Evolutionary conservation across 805 yeast genomes (phyloP), one percentile per base, ranked within the genome.

Genomic region (Candida ovalis): DNA sequence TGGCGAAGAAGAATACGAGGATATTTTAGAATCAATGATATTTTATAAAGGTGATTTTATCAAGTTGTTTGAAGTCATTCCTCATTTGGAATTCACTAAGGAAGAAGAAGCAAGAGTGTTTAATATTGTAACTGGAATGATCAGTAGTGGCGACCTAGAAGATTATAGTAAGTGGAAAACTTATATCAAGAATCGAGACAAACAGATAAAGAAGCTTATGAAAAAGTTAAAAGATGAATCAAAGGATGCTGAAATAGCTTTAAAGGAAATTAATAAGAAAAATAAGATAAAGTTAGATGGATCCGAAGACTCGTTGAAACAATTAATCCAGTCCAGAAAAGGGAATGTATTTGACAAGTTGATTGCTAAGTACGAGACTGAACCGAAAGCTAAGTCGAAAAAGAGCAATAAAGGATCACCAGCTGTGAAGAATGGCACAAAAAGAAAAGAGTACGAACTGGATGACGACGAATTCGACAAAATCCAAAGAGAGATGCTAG

Each of bases 51-150:
- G 96, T 4, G 88, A 87, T 57, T 78, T 89, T 57, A 70, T 83
- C 41, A 71, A 72, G 44, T 68, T 89, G 5, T 86, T 89, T 60
- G 96, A 88, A 61, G 72, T 74, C 30, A 83, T 90, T 3, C 86
- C 94, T 9, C 96, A 90, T 65, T 73, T 86, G 45, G 90, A 85
- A 52, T 74, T 84, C 40, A 68, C 68, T 35, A 75, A 72, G 33
- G 70, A 62, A 0, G 89, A 84, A 56, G 95, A 87, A 57, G 66
- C 65, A 28, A 73, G 96, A 35, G 73, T 86, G 40, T 78, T 75
- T 47, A 63, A 62, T 2, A 72, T 82, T 1, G 76, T 88, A 25
- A 68, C 73, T 28, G 69, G 69, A 13, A 68, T 81, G 37, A 64
- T 77, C 15, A 62, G 62, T 4, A 66, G 67, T 1, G 67, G 70